Base-by-base conservation (phyloP, 495 filamentous ascomycete genomes). In the Penicillium malachiteum region DNA sequence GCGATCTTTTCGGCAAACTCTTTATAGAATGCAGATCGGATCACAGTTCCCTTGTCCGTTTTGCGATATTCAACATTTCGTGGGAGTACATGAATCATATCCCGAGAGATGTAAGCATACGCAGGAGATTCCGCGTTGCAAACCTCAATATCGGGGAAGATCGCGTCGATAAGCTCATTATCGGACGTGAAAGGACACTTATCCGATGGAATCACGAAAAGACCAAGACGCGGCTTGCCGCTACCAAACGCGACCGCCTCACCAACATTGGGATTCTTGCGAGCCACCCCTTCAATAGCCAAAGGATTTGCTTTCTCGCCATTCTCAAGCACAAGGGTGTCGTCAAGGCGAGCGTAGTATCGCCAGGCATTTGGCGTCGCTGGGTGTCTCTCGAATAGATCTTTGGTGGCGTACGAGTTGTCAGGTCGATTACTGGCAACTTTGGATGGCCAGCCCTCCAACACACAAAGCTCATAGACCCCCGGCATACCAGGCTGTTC, bases 361-460 rank as follows among this genome's bases (percentile, higher is more conserved):
- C 31, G 48, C 73, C 73, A 77, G 0, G 61, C 41, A 10, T 59
- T 48, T 3, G 57, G 49, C 13, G 55, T 63, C 3, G 58, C 50
- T 2, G 74, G 65, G 49, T 74, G 71, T 11, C 65, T 70, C 38
- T 60, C 59, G 63, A 76, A 87, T 35, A 87, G 61, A 65, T 87
- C 84, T 32, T 76, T 74, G 16, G 81, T 86, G 3, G 78, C 79
- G 60, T 79, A 86, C 1, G 81, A 79, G 18, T 81, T 78, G 50
- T 86, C 78, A 1, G 72, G 71, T 31, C 82, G 79, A 47, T 84
- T 86, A 7, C 62, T 68, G 50, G 81, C 78, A 5, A 79, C 77
- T 63, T 84, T 83, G 39, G 85, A 81, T 1, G 84, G 86, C 86
- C 85, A 88, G 1, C 70, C 72, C 1, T 74, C 68, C 12, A 73